phyloP scores from a whole-genome alignment of 306 rosid genomes.

The Trichosanthes truncata region DNA sequence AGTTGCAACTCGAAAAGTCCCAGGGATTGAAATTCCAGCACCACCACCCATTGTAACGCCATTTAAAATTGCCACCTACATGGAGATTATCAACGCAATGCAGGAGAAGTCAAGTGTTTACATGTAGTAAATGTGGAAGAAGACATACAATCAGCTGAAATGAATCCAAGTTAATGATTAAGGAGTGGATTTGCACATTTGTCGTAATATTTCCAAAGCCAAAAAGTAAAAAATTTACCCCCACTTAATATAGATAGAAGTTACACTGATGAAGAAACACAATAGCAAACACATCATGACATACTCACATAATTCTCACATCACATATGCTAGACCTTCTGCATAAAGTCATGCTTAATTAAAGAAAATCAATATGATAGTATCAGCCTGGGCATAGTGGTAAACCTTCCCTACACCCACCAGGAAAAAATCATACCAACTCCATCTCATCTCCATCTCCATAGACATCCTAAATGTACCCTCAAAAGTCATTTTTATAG shows the following conservation, averaged over 20 bases:
- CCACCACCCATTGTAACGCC: constrained; percentile 99
- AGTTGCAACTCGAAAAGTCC: constrained; percentile 75
- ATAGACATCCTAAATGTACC: neutral
- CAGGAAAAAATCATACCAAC: neutral
- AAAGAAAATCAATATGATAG: neutral
- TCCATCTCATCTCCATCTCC: neutral
- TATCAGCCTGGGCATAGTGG: neutral
- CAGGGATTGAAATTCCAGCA: constrained; percentile 85
- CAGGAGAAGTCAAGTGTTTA: neutral
- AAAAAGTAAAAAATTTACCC: neutral
- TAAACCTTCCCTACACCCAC: neutral
- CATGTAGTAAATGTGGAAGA: neutral
- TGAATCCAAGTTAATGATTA: neutral
- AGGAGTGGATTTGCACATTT: neutral
- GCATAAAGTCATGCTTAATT: neutral
- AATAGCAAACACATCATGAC: neutral
- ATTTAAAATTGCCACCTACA: constrained; percentile 80
- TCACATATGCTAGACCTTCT: neutral
- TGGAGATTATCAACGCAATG: constrained; percentile 12
- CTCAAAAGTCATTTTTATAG: neutral
- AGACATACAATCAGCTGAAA: neutral
- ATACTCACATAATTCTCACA: neutral
- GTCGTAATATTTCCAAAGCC: neutral
- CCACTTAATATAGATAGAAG: neutral
- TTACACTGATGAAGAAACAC: neutral